Conservation (phyloP, 2,329 filamentous ascomycete genomes). For the Pseudonectria buxi region DNA sequence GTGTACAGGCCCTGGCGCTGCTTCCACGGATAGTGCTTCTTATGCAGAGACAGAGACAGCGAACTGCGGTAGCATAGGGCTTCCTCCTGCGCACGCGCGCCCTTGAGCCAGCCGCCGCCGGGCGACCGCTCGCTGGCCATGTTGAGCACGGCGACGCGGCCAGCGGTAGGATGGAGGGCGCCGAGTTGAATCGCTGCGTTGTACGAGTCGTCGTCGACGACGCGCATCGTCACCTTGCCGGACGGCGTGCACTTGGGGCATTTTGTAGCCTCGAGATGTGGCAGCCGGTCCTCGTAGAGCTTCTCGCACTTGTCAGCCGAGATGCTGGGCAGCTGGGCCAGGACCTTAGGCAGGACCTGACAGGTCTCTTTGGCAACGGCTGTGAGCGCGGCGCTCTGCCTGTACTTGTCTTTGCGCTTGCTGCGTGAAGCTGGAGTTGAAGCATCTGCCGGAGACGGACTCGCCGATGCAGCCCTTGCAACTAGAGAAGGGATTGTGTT, state of each 20-base stretch:
- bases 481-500: slow-evolving; percentile 4
- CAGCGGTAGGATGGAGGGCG: slow-evolving; percentile 18
- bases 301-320: slow-evolving; percentile 31
- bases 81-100: slow-evolving; percentile 62
- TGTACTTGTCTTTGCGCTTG: slow-evolving; percentile 11
- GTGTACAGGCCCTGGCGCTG: slow-evolving; percentile 50
- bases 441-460: background rate
- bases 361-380: slow-evolving; percentile 41
- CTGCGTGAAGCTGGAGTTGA: slow-evolving; percentile 3
- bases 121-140: slow-evolving; percentile 52
- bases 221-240: slow-evolving; percentile 31
- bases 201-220: slow-evolving; percentile 52
- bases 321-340: slow-evolving; percentile 36
- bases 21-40: slow-evolving; percentile 46
- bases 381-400: slow-evolving; percentile 27
- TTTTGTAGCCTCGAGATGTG: slow-evolving; percentile 31
- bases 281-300: slow-evolving; percentile 30
- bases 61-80: slow-evolving; percentile 58
- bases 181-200: slow-evolving; percentile 44
- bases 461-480: slow-evolving; percentile 7
- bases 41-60: slow-evolving; percentile 41
- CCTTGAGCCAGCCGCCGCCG: slow-evolving; percentile 59
- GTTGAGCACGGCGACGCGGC: slow-evolving; percentile 54
- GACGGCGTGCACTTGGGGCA: slow-evolving; percentile 35
- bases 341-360: slow-evolving; percentile 38